Conservation (phyloP, 2,329 filamentous ascomycete species). For the Clonostachys rosea region DNA sequence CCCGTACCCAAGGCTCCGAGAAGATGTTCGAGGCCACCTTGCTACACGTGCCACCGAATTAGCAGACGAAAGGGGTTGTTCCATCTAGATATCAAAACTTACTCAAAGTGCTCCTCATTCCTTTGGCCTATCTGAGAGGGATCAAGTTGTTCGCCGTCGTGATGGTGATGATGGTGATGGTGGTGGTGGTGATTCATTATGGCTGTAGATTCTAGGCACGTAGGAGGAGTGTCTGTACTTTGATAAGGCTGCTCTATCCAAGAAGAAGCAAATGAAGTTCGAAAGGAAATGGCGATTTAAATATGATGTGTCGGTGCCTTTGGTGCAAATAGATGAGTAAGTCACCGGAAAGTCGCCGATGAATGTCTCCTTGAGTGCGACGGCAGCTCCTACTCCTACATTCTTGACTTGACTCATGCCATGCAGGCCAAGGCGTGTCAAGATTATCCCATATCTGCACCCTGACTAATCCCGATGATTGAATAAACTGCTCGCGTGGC, state of each 20-base stretch:
- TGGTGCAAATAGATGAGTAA: background rate
- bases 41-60: slow-evolving; percentile 3
- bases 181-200: slow-evolving; percentile 10
- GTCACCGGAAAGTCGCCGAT: slow-evolving; percentile 3
- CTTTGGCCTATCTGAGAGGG: slow-evolving; percentile 9
- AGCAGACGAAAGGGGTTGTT: background rate
- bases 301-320: too few relatives aligned
- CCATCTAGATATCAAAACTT: background rate
- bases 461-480: too few relatives aligned
- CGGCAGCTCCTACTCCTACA: too few relatives aligned
- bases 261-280: too few relatives aligned
- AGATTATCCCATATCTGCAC: too few relatives aligned
- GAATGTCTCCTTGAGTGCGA: background rate
- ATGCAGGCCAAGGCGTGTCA: too few relatives aligned
- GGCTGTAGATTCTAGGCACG: background rate
- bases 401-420: too few relatives aligned
- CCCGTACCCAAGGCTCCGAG: slow-evolving; percentile 13
- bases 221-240: too few relatives aligned
- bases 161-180: slow-evolving; percentile 9
- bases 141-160: slow-evolving; percentile 9
- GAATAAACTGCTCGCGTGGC: too few relatives aligned
- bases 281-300: too few relatives aligned
- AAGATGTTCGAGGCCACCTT: slow-evolving; percentile 8
- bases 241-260: too few relatives aligned
- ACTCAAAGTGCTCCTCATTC: slow-evolving; percentile 20